A percentile compares a stretch with the other conserved stretches of the same genome.
phyloP scores from a whole-genome alignment of 1,284 basidiomycete genomes.

The Ganoderma meredithae region DNA sequence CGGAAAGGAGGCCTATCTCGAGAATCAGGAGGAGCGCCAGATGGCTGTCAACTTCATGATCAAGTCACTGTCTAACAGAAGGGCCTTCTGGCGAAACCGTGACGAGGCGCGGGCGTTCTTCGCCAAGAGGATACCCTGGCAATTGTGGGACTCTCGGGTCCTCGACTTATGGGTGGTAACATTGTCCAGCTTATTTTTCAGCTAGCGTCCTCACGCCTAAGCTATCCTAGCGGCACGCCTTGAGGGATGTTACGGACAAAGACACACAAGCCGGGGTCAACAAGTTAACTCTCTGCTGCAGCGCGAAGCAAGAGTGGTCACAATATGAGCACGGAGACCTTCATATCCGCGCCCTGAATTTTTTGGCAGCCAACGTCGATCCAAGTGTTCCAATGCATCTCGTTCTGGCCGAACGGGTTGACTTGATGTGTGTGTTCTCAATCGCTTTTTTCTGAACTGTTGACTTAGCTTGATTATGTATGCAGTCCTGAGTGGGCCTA shows the following conservation, averaged over 20 bases:
- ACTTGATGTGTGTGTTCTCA: constrained; percentile 12
- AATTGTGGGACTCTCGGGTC: constrained; percentile 25
- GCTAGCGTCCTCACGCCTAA: background rate
- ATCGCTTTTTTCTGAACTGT: background rate
- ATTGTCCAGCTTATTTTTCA: background rate
- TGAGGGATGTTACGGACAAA: constrained; percentile 11
- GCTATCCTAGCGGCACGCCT: constrained; percentile 3
- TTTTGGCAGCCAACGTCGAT: background rate
- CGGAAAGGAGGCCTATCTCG: constrained; percentile 5
- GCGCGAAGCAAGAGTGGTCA: constrained; percentile 13
- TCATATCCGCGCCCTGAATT: constrained; percentile 6
- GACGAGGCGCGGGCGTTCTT: constrained; percentile 23
- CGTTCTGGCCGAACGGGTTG: constrained; percentile 3
- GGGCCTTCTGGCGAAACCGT: constrained; percentile 20
- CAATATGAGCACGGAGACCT: constrained; percentile 12
- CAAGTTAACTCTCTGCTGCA: constrained; percentile 13
- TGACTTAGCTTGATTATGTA: background rate
- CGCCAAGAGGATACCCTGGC: constrained; percentile 25
- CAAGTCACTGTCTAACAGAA: constrained; percentile 21
- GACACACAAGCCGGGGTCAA: constrained; percentile 1
- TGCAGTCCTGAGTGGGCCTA: constrained; percentile 7
- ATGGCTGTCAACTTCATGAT: constrained; percentile 13
- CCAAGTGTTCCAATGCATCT: constrained; percentile 6
- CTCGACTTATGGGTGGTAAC: constrained; percentile 23
- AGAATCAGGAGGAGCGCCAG: constrained; percentile 9